phyloP scores from a whole-genome alignment of 257 asterid species.

The Solanum arcanum region DNA sequence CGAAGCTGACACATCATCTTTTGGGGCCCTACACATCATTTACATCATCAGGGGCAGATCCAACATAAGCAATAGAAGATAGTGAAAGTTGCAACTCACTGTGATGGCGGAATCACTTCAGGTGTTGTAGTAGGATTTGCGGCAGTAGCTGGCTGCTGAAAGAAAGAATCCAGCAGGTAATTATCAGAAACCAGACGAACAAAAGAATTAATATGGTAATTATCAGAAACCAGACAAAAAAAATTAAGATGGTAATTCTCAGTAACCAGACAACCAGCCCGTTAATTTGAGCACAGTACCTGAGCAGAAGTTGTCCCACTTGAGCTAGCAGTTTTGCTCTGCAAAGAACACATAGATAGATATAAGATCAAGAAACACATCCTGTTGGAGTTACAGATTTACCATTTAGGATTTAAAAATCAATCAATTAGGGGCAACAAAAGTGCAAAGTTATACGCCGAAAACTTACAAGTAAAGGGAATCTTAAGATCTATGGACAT shows the following conservation, averaged over 20 bases:
- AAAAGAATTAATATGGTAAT: not conserved
- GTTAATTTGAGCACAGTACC: constrained; percentile 17
- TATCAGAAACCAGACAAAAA: not conserved
- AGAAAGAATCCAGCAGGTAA: constrained; percentile 1
- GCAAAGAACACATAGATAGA: constrained; percentile 3
- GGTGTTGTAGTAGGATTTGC: constrained; percentile 33
- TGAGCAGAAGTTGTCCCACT: constrained; percentile 57
- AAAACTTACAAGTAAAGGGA: not conserved
- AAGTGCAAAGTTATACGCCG: not conserved
- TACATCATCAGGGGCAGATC: not conserved
- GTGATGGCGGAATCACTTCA: constrained; percentile 32
- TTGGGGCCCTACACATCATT: constrained; percentile 31
- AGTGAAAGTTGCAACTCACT: constrained; percentile 31
- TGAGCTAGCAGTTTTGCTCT: constrained; percentile 52
- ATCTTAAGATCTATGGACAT: not conserved
- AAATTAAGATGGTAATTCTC: not conserved
- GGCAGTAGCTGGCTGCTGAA: constrained; percentile 39
- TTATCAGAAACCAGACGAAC: constrained; percentile 3
- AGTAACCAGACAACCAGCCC: not conserved
- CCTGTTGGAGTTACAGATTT: not conserved
- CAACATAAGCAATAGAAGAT: not conserved
- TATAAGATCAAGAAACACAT: not conserved
- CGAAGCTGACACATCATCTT: constrained; percentile 27
- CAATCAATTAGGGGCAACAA: not conserved
- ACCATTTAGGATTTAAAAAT: not conserved